Conservation (phyloP, 176 grass and related monocot species). For the Panicum miliaceum region DNA sequence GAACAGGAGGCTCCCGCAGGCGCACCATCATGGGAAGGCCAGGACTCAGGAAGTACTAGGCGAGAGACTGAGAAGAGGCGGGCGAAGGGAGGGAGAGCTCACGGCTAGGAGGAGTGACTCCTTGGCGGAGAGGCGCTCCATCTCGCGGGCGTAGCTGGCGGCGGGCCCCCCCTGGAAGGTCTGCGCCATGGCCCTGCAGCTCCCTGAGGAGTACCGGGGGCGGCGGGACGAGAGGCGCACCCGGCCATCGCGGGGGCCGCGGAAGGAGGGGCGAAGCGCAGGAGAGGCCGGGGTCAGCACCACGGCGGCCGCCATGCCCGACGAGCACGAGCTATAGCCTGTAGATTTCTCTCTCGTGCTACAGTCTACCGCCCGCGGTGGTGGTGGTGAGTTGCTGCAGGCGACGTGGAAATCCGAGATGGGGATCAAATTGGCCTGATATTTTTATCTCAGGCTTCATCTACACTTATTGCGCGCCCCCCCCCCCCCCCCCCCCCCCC, state of each 20-base stretch:
- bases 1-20: neutral
- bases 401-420: slow-evolving; percentile 12
- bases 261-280: slow-evolving; percentile 14
- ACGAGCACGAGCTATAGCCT: too few species aligned
- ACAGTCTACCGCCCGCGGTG: neutral
- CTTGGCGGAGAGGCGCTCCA: slow-evolving; percentile 96
- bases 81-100: neutral
- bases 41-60: neutral
- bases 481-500: too few species aligned
- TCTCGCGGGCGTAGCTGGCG: slow-evolving; percentile 91
- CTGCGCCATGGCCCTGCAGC: slow-evolving; percentile 63
- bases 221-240: slow-evolving; percentile 30
- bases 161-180: slow-evolving; percentile 76
- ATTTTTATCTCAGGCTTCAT: neutral
- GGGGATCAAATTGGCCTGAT: neutral
- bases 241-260: slow-evolving; percentile 7
- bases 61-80: neutral
- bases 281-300: slow-evolving; percentile 32
- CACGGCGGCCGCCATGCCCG: slow-evolving; percentile 44
- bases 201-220: slow-evolving; percentile 36
- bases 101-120: slow-evolving; percentile 96
- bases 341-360: slow-evolving; percentile 11
- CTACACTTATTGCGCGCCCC: neutral
- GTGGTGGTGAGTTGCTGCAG: neutral
- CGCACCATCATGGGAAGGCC: too few species aligned